phyloP scores from a whole-genome alignment of 768 basidiomycete genomes.

The Tricholomella constricta region DNA sequence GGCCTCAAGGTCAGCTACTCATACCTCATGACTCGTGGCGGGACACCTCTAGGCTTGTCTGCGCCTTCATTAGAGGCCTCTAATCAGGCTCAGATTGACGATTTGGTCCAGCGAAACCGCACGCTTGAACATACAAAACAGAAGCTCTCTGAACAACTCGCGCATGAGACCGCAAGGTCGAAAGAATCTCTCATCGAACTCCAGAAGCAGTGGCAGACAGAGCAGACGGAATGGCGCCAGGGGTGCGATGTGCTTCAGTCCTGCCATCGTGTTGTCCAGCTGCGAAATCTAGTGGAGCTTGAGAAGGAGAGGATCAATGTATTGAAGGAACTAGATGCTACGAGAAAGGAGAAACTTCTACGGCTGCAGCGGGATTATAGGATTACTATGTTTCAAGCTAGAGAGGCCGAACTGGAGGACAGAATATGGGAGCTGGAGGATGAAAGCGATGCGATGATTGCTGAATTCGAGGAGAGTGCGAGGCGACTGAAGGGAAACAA shows the following conservation, averaged over 20 bases:
- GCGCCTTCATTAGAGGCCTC: constrained; percentile 55
- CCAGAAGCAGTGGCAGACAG: constrained; percentile 51
- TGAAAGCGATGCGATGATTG: constrained; percentile 33
- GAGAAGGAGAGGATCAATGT: constrained; percentile 54
- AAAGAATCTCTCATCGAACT: constrained; percentile 44
- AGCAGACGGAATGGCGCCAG: constrained; percentile 60
- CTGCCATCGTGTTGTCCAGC: constrained; percentile 66
- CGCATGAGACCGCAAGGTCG: constrained; percentile 42
- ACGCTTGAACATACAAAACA: constrained; percentile 63
- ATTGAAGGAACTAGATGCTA: constrained; percentile 54
- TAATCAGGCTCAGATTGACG: constrained; percentile 69
- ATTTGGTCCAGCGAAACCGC: constrained; percentile 69
- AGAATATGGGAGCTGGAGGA: constrained; percentile 56
- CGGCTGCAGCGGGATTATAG: constrained; percentile 65
- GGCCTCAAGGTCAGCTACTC: not conserved
- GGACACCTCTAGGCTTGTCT: constrained; percentile 24
- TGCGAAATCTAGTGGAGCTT: constrained; percentile 52
- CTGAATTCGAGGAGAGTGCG: constrained; percentile 28
- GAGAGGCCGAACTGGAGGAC: constrained; percentile 60
- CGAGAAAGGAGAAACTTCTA: constrained; percentile 59
- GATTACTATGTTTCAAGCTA: constrained; percentile 66
- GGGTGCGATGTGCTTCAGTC: constrained; percentile 64
- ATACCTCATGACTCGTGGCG: constrained; percentile 20
- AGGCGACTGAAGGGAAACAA: constrained; percentile 31
- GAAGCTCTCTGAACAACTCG: constrained; percentile 52